Evolutionary conservation across 2,329 filamentous ascomycete species (phyloP), one percentile per base, ranked within the genome.

Genomic region (Exophiala viscosa): DNA sequence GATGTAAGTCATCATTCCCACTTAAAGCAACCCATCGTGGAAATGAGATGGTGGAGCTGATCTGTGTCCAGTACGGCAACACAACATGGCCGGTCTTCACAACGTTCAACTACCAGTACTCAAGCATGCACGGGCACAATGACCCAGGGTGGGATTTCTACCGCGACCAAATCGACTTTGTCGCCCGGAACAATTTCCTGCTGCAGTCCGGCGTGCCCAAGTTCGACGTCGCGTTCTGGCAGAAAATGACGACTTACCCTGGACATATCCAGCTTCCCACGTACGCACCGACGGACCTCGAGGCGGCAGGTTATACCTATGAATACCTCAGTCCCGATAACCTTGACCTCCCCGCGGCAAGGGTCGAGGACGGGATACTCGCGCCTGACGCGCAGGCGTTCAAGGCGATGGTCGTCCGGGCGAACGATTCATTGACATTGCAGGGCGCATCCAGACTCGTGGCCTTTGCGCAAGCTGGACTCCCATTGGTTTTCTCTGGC

Each of bases 71-170:
- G 38, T 78, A 77, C 48, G 60, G 61, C 0, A 70, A 73, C 44
- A 78, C 76, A 0, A 77, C 76, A 0, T 79, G 76, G 76, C 76
- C 76, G 0, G 73, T 72, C 0, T 76, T 69, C 46, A 71, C 70
- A 0, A 66, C 74, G 0, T 78, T 78, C 51, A 52, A 47, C 5
- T 78, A 74, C 54, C 36, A 64, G 0, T 76, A 72, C 48, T 68
- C 69, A 0, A 71, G 74, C n/a, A 67, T 71, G 62, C 69, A 71
- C 52, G 65, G 65, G 3, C 64, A 60, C 0, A 65, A 69, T 5
- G 70, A 75, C 44, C 76, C 76, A 1, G 68, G 65, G 1, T 78
- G 72, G 71, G 64, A 68, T 13, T 65, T 69, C 28, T 69, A 72
- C 34, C 58, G 60, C 4, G 70, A 73, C 11, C 52, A 60, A 3